A percentile compares a stretch with the other conserved stretches of the same genome.
Conservation (phyloP, 2,329 filamentous ascomycete genomes). For the Phialophora chinensis region DNA sequence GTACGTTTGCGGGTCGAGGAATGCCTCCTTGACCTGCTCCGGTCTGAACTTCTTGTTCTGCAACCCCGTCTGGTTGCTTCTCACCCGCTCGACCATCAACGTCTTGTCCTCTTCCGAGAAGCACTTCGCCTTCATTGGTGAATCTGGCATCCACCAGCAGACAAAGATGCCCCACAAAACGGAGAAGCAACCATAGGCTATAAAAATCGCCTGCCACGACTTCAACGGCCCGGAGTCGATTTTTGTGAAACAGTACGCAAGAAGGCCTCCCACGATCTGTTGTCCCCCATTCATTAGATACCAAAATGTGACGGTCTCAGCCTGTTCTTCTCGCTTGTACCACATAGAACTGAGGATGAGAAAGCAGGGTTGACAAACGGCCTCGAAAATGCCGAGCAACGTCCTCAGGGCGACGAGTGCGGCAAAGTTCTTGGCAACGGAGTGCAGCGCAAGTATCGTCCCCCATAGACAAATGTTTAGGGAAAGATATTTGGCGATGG, state of each 20-base stretch:
- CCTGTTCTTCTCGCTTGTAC: conserved; percentile 73
- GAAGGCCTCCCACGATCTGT: neutral
- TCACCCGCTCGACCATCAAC: conserved; percentile 66
- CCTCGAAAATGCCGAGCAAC: conserved; percentile 73
- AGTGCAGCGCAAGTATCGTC: conserved; percentile 63
- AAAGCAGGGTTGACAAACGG: conserved; percentile 71
- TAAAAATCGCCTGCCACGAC: conserved; percentile 73
- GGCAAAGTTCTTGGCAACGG: conserved; percentile 65
- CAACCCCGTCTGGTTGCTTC: conserved; percentile 66
- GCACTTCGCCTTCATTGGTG: conserved; percentile 73
- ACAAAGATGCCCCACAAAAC: conserved; percentile 71
- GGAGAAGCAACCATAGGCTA: conserved; percentile 68
- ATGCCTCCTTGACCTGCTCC: conserved; percentile 62
- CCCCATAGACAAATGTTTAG: conserved; percentile 71
- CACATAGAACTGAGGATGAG: conserved; percentile 71
- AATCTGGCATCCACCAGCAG: conserved; percentile 69
- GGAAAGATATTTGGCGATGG: conserved; percentile 70
- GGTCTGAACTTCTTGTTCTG: conserved; percentile 62
- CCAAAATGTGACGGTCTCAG: conserved; percentile 71
- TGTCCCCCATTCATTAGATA: conserved; percentile 47
- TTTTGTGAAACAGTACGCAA: neutral
- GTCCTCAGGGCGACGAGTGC: conserved; percentile 67
- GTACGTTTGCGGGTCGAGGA: conserved; percentile 70
- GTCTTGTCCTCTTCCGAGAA: conserved; percentile 70
- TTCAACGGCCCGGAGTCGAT: neutral